phyloP scores from a whole-genome alignment of 345 rosid genomes.

The Eucalyptus tenuipes region DNA sequence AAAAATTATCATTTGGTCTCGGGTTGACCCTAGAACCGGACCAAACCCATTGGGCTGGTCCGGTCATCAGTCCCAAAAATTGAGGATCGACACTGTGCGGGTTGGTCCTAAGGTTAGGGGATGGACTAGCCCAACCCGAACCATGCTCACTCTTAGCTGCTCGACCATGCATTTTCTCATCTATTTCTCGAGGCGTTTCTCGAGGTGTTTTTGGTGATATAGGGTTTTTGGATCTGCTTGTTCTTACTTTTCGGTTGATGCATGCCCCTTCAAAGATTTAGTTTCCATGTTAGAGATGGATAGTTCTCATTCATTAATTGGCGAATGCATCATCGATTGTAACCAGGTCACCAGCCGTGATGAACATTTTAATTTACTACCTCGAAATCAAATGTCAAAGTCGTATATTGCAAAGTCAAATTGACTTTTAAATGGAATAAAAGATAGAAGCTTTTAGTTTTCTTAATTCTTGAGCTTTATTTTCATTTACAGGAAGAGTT shows the following conservation, averaged over 20 bases:
- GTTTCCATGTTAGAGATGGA: neutral
- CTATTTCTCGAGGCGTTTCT: conserved; percentile 30
- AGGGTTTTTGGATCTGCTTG: neutral
- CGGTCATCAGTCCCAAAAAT: no score
- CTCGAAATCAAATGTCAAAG: neutral
- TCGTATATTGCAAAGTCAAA: neutral
- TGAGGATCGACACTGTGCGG: no score
- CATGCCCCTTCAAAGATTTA: neutral
- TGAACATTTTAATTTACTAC: neutral
- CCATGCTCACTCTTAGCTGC: no score
- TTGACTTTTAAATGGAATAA: neutral
- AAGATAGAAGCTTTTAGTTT: neutral
- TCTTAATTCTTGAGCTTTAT: neutral
- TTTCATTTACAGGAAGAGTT: neutral
- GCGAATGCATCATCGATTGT: neutral
- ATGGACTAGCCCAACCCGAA: no score
- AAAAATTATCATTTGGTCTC: no score
- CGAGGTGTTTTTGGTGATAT: conserved; percentile 25
- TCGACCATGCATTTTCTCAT: conserved; percentile 26
- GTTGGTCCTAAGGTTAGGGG: no score
- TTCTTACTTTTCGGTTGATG: neutral
- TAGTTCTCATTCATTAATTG: neutral
- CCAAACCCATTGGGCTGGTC: no score
- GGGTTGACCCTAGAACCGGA: no score
- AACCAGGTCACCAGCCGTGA: neutral